phyloP scores from a whole-genome alignment of 2,329 filamentous ascomycete species.

The Phialophora verrucosa region DNA sequence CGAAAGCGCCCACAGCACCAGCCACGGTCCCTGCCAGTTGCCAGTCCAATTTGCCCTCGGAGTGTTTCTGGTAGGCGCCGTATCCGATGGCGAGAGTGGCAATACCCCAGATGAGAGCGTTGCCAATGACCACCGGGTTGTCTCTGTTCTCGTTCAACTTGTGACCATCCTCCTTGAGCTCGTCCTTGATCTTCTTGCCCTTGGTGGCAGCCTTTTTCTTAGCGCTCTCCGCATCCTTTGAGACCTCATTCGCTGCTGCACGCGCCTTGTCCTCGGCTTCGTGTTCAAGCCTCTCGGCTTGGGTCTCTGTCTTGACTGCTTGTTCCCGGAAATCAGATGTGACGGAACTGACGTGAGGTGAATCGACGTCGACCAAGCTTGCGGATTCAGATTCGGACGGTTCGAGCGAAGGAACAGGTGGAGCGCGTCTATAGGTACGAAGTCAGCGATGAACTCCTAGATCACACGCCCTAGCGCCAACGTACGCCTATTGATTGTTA shows the following conservation, averaged over 20 bases:
- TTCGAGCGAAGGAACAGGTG: constrained; percentile 47
- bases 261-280: constrained; percentile 45
- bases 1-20: constrained; percentile 52
- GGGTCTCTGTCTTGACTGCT: constrained; percentile 53
- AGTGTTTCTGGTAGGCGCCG: constrained; percentile 56
- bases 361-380: constrained; percentile 55
- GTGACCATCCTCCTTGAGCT: constrained; percentile 38
- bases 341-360: constrained; percentile 52
- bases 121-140: constrained; percentile 56
- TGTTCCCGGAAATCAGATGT: constrained; percentile 51
- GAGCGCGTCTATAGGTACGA: constrained; percentile 48
- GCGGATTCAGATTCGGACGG: constrained; percentile 49
- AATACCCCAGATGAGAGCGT: constrained; percentile 51
- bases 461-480: constrained; percentile 45
- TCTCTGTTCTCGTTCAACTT: constrained; percentile 49
- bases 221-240: constrained; percentile 42
- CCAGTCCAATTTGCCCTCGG: constrained; percentile 54
- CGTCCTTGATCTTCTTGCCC: constrained; percentile 41
- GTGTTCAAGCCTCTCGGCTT: constrained; percentile 52
- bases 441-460: constrained; percentile 37
- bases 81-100: constrained; percentile 52
- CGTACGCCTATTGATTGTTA: constrained; percentile 33
- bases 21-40: constrained; percentile 51
- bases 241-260: constrained; percentile 35
- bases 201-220: constrained; percentile 43